A percentile compares a stretch with the other conserved stretches of the same genome.
Conservation (phyloP, 805 yeast genomes). For the Lipomyces anomalus region DNA sequence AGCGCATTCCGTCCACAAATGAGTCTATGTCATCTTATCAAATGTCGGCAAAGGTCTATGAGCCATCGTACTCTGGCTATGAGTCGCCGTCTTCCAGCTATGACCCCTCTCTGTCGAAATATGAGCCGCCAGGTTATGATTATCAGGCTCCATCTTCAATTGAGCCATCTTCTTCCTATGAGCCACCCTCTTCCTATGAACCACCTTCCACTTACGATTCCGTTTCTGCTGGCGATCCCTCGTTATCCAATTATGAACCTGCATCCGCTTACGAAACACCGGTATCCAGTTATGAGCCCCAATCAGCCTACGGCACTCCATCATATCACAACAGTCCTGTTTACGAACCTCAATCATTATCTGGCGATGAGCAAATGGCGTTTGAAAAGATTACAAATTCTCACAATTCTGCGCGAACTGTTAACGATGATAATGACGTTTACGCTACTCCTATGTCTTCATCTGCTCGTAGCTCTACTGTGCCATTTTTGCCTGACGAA, state of each 20-base stretch:
- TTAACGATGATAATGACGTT: slow-evolving; percentile 7
- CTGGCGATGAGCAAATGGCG: neutral
- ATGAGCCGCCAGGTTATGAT: slow-evolving; percentile 23
- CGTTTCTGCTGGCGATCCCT: neutral
- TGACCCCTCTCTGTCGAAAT: neutral
- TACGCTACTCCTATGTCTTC: slow-evolving; percentile 7
- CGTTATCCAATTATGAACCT: neutral
- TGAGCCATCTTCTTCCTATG: slow-evolving; percentile 7
- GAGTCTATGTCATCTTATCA: too few species aligned
- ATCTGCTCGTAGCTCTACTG: neutral
- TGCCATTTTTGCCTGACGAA: neutral
- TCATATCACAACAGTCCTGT: neutral
- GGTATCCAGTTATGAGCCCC: too few species aligned
- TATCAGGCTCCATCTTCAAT: slow-evolving; percentile 10
- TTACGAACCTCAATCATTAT: too few species aligned
- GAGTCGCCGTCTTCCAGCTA: slow-evolving; percentile 17
- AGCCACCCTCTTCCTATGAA: slow-evolving; percentile 4
- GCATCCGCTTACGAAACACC: neutral
- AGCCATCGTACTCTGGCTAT: slow-evolving; percentile 22
- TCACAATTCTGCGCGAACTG: slow-evolving; percentile 6
- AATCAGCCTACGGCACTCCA: neutral
- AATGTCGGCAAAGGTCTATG: slow-evolving; percentile 3
- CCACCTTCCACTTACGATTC: neutral
- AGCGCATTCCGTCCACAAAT: too few species aligned
- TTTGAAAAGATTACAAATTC: too few species aligned